Evolutionary conservation across 768 basidiomycete genomes (phyloP).

Genomic region (Psilocybe subaeruginosa): DNA sequence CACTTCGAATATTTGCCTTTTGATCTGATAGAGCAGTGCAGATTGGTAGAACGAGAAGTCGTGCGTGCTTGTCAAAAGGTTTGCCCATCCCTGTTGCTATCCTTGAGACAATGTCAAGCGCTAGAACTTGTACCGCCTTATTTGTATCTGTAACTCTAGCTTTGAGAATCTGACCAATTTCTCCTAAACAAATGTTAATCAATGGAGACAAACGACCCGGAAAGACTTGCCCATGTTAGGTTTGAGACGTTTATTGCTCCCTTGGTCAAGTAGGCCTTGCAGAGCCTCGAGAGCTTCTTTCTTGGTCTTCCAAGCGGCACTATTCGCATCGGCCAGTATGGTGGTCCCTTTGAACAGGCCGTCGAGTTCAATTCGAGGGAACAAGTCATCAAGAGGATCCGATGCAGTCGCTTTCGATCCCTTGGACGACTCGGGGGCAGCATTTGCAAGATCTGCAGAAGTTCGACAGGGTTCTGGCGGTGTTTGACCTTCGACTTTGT

Average conservation of each 20-base stretch:
- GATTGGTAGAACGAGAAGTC: constrained; percentile 75
- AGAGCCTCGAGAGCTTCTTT: constrained; percentile 92
- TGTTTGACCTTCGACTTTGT: constrained; percentile 80
- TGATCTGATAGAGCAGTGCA: constrained; percentile 90
- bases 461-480: constrained; percentile 79
- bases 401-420: constrained; percentile 43
- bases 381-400: constrained; percentile 91
- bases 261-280: constrained; percentile 85
- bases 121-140: constrained; percentile 88
- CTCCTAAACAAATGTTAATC: constrained; percentile 54
- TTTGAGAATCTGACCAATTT: constrained; percentile 89
- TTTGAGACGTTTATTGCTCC: constrained; percentile 91
- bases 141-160: constrained; percentile 89
- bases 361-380: constrained; percentile 94
- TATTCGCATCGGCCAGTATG: constrained; percentile 83
- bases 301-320: constrained; percentile 95
- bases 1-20: constrained; percentile 82
- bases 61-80: constrained; percentile 88
- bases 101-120: constrained; percentile 88
- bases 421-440: constrained; percentile 44
- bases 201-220: neutral
- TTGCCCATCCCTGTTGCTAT: constrained; percentile 95
- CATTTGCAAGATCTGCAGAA: constrained; percentile 72
- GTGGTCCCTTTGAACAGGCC: constrained; percentile 81
- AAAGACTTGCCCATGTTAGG: constrained; percentile 73